phyloP scores from a whole-genome alignment of 306 rosid species.

The Lagenaria siceraria region DNA sequence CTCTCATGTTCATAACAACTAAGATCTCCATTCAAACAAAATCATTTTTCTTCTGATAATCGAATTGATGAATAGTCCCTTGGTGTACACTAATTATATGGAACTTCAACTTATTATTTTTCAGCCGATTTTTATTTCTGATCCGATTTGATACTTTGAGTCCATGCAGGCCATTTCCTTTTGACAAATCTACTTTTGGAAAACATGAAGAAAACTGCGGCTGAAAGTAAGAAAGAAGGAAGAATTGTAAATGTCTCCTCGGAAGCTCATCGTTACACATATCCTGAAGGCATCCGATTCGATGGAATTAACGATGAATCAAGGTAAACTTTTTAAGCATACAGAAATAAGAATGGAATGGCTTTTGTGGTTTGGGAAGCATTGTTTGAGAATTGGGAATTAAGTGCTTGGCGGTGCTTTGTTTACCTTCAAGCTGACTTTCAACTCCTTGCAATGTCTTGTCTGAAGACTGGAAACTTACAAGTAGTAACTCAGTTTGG shows the following conservation, averaged over 20 bases:
- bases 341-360: not conserved
- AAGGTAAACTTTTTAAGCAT: conserved; percentile 27
- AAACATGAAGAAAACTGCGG: conserved; percentile 59
- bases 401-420: not conserved
- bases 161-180: conserved; percentile 73
- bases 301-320: conserved; percentile 50
- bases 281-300: conserved; percentile 61
- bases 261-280: conserved; percentile 43
- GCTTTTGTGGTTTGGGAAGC: not conserved
- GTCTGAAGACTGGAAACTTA: not conserved
- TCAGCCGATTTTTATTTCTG: not conserved
- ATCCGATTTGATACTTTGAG: not conserved
- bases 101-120: not conserved
- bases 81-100: not conserved
- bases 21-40: not conserved
- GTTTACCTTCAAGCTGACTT: not conserved
- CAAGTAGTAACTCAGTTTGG: not conserved
- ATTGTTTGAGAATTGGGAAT: not conserved
- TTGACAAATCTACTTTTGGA: conserved; percentile 74
- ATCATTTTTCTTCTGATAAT: not conserved
- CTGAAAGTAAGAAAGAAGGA: conserved; percentile 53
- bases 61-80: not conserved
- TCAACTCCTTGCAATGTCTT: not conserved
- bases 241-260: conserved; percentile 72
- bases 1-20: not conserved